Evolutionary conservation across 1,284 basidiomycete species (phyloP).

Genomic region (Sparassis latifolia): DNA sequence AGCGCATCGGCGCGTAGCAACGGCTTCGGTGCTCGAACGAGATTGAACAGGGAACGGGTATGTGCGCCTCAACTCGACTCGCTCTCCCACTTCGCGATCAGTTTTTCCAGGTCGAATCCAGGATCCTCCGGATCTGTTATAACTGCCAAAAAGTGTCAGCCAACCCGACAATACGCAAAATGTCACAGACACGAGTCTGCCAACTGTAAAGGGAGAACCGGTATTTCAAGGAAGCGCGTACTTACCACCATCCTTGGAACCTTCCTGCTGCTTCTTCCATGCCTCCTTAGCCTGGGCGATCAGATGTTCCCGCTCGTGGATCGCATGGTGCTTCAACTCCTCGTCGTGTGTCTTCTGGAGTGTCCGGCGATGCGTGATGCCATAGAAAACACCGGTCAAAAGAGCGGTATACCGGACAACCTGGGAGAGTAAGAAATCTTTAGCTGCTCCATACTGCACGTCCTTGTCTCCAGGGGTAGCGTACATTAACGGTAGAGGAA

Average conservation of each 20-base stretch:
- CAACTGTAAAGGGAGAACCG: not conserved
- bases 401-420: conserved; percentile 96
- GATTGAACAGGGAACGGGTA: conserved; percentile 3
- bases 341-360: conserved; percentile 80
- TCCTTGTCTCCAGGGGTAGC: conserved; percentile 2
- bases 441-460: not conserved
- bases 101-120: conserved; percentile 93
- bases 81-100: conserved; percentile 73
- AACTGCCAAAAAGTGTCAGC: conserved; percentile 40
- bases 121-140: conserved; percentile 93
- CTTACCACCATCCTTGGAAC: conserved; percentile 46
- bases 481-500: conserved; percentile 28
- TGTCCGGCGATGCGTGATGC: conserved; percentile 87
- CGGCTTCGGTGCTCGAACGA: not conserved
- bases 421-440: conserved; percentile 34
- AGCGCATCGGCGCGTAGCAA: not conserved
- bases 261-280: conserved; percentile 75
- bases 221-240: conserved; percentile 9
- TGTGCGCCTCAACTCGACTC: conserved; percentile 37
- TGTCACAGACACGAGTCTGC: too few relatives aligned
- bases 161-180: conserved; percentile 1
- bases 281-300: conserved; percentile 87
- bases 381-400: conserved; percentile 84
- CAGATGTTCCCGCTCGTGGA: conserved; percentile 70
- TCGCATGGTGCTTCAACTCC: conserved; percentile 61